Percentiles rank a stretch among this genome's conserved stretches.
These are phyloP conservation scores for Dalbergia oliveri DNA, from an alignment of 306 rosid species.

Conservation along the genomic window DNA sequence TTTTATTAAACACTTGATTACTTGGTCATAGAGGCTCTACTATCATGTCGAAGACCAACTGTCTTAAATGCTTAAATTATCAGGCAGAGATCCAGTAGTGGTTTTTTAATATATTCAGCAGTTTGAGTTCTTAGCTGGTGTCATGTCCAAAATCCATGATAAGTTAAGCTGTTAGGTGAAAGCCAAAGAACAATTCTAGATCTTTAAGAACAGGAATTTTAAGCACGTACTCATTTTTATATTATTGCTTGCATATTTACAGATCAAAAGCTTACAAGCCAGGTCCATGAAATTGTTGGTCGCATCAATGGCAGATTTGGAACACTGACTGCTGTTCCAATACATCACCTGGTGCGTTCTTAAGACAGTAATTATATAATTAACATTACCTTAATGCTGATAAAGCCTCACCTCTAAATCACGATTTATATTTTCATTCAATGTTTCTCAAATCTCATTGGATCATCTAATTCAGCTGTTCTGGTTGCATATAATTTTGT, in stretches of 20 bases:
- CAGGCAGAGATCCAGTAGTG: not conserved
- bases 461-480: not conserved
- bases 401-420: slow-evolving; percentile 11
- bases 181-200: not conserved
- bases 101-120: not conserved
- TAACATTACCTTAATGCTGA: slow-evolving; percentile 29
- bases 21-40: not conserved
- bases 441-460: slow-evolving; percentile 23
- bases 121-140: slow-evolving; percentile 14
- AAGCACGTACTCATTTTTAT: not conserved
- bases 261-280: slow-evolving; percentile 96
- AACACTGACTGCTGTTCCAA: slow-evolving; percentile 80
- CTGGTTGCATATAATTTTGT: slow-evolving; percentile 19
- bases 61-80: slow-evolving; percentile 2
- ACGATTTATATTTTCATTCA: slow-evolving; percentile 21
- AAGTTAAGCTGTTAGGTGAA: slow-evolving; percentile 26
- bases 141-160: not conserved
- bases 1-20: slow-evolving; percentile 8
- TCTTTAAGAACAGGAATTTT: slow-evolving; percentile 18
- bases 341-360: slow-evolving; percentile 84
- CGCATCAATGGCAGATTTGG: slow-evolving; percentile 95
- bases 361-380: slow-evolving; percentile 24
- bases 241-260: slow-evolving; percentile 53
- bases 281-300: slow-evolving; percentile 96
- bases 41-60: not conserved